Evolutionary conservation across 2,329 filamentous ascomycete species (phyloP).

Genomic region (Pyricularia grisea): DNA sequence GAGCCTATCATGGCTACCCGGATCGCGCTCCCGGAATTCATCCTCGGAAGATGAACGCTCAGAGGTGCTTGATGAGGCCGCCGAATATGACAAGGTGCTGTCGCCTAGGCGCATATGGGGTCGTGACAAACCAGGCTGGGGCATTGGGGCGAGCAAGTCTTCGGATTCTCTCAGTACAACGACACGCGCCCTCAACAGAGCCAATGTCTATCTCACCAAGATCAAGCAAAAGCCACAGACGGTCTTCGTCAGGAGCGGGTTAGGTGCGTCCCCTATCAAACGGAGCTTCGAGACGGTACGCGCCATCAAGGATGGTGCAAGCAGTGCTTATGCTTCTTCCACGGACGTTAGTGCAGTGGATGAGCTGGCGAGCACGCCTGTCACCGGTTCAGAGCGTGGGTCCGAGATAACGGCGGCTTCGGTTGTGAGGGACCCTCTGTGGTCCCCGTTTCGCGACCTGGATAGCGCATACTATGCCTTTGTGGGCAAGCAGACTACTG

Average conservation of each 20-base stretch:
- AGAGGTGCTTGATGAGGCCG: neutral
- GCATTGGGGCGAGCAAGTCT: conserved; percentile 20
- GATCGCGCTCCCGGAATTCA: conserved; percentile 28
- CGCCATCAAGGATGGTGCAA: neutral
- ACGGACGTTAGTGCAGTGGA: neutral
- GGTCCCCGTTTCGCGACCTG: conserved; percentile 44
- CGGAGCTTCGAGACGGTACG: neutral
- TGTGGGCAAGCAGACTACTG: conserved; percentile 56
- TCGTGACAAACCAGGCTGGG: conserved; percentile 18
- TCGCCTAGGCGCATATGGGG: conserved; percentile 18
- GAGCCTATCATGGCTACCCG: conserved; percentile 40
- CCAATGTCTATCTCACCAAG: conserved; percentile 39
- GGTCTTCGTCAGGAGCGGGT: conserved; percentile 28
- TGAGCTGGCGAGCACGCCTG: neutral
- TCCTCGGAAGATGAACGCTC: neutral
- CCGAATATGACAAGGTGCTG: neutral
- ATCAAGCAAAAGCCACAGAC: conserved; percentile 37
- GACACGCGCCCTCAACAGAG: conserved; percentile 30
- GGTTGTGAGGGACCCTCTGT: conserved; percentile 40
- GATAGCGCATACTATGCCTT: conserved; percentile 47
- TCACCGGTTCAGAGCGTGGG: conserved; percentile 16
- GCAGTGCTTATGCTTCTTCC: neutral
- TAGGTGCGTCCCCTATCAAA: neutral
- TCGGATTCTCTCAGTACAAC: conserved; percentile 23
- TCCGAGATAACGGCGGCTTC: conserved; percentile 31